Percentiles rank a stretch among this genome's conserved stretches.
These are phyloP conservation scores for Coprinellus aureogranulatus DNA, from an alignment of 768 basidiomycete species.

Conservation along the genomic window DNA sequence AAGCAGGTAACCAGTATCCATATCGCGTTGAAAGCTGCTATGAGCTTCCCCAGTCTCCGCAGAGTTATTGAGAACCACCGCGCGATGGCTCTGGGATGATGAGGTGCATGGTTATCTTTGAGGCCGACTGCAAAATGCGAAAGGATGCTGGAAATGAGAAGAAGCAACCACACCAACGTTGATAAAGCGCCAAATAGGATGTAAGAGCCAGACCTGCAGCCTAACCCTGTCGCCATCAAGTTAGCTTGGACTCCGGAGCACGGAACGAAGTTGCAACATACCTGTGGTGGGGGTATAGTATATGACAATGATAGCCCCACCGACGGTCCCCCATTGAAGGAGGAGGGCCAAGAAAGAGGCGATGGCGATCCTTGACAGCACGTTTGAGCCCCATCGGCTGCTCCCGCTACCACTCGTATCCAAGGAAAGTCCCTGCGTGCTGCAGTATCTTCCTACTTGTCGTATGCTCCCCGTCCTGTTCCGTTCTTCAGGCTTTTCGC, in stretches of 20 bases:
- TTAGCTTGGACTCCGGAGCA: background rate
- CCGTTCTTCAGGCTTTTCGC: background rate
- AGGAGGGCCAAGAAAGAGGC: conserved; percentile 16
- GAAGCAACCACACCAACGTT: conserved; percentile 30
- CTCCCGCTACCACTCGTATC: background rate
- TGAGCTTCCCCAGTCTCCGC: conserved; percentile 27
- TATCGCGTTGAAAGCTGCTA: conserved; percentile 29
- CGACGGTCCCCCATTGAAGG: conserved; percentile 26
- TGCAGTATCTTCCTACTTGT: conserved; percentile 2
- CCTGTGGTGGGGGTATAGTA: conserved; percentile 23
- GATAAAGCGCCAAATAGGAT: conserved; percentile 29
- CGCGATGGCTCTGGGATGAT: background rate
- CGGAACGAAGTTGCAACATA: too few species aligned
- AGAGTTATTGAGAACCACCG: conserved; percentile 20
- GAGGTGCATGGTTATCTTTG: background rate
- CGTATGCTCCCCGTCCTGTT: background rate
- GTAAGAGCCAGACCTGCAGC: conserved; percentile 31
- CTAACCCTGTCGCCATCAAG: conserved; percentile 21
- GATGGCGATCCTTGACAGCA: conserved; percentile 11
- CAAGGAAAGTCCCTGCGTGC: background rate
- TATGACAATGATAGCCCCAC: conserved; percentile 20
- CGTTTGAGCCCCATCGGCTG: conserved; percentile 8
- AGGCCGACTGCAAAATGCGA: conserved; percentile 19
- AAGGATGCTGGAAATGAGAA: conserved; percentile 28
- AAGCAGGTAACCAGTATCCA: conserved; percentile 29